Percentiles rank a stretch among this genome's conserved stretches.
These are phyloP conservation scores for Coemansia sp. DNA, from an alignment of 192 early-diverging fungal species.

Conservation along the genomic window DNA sequence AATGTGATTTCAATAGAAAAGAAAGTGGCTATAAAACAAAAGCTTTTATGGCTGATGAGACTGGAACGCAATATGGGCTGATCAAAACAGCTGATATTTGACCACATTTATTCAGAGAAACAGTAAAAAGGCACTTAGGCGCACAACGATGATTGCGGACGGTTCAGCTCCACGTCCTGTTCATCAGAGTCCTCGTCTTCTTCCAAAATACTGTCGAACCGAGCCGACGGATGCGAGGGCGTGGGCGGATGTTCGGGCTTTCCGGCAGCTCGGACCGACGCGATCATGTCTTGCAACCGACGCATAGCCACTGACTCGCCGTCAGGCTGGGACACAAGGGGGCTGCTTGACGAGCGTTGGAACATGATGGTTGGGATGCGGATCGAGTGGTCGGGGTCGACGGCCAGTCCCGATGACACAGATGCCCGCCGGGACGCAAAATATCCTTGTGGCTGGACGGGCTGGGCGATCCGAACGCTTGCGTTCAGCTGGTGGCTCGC, in stretches of 20 bases:
- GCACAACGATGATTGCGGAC: not conserved
- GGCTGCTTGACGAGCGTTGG: conserved; percentile 9
- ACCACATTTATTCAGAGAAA: not conserved
- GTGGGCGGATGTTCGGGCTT: not conserved
- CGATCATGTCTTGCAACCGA: conserved; percentile 51
- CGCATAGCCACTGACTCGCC: conserved; percentile 40
- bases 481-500: conserved; percentile 43
- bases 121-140: not conserved
- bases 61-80: not conserved
- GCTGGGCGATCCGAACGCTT: conserved; percentile 22
- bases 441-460: conserved; percentile 29
- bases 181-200: conserved; percentile 50
- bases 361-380: conserved; percentile 52
- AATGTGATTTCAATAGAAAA: not conserved
- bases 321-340: not conserved
- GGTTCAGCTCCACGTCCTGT: conserved; percentile 19
- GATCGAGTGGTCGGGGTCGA: conserved; percentile 49
- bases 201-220: conserved; percentile 54
- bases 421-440: conserved; percentile 52
- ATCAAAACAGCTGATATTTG: not conserved
- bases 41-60: too few relatives aligned
- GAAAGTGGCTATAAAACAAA: not conserved
- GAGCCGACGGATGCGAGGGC: conserved; percentile 43
- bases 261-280: conserved; percentile 33
- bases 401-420: conserved; percentile 40